Conservation (phyloP, 2,329 filamentous ascomycete species). For the Botryotinia convoluta region DNA sequence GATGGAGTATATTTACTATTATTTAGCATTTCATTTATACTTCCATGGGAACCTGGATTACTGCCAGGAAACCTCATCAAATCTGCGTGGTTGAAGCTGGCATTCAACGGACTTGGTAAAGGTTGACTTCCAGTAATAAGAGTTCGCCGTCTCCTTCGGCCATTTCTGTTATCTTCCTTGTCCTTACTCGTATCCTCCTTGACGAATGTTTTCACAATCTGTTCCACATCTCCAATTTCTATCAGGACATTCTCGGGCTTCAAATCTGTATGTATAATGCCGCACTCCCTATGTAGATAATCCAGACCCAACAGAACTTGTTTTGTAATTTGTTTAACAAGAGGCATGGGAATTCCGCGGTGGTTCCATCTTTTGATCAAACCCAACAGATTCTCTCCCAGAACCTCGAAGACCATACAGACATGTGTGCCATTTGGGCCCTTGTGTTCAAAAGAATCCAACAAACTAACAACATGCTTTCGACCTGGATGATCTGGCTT, state of each 20-base stretch:
- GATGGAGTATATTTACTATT: slow-evolving; percentile 61
- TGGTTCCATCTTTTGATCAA: slow-evolving; percentile 99
- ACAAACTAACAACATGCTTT: slow-evolving; percentile 89
- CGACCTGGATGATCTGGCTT: slow-evolving; percentile 93
- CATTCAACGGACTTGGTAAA: slow-evolving; percentile 88
- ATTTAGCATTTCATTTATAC: slow-evolving; percentile 79
- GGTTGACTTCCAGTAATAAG: slow-evolving; percentile 97
- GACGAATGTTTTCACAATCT: slow-evolving; percentile 95
- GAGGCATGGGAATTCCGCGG: slow-evolving; percentile 88
- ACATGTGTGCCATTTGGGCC: slow-evolving; percentile 95
- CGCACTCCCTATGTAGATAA: slow-evolving; percentile 95
- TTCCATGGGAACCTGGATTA: slow-evolving; percentile 64
- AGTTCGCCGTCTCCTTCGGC: slow-evolving; percentile 82
- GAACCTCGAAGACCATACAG: slow-evolving; percentile 98
- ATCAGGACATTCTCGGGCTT: slow-evolving; percentile 97
- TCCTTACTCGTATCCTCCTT: slow-evolving; percentile 67
- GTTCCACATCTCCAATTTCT: slow-evolving; percentile 97
- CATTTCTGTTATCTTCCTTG: slow-evolving; percentile 87
- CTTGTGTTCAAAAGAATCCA: slow-evolving; percentile 97
- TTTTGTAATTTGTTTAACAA: slow-evolving; percentile 98
- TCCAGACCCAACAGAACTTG: slow-evolving; percentile 94
- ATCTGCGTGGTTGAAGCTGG: slow-evolving; percentile 80
- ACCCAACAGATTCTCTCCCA: slow-evolving; percentile 91
- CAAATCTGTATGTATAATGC: slow-evolving; percentile 96
- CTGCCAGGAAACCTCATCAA: slow-evolving; percentile 57